Conservation (phyloP, 441 rosid genomes). For the Gossypium aridum region DNA sequence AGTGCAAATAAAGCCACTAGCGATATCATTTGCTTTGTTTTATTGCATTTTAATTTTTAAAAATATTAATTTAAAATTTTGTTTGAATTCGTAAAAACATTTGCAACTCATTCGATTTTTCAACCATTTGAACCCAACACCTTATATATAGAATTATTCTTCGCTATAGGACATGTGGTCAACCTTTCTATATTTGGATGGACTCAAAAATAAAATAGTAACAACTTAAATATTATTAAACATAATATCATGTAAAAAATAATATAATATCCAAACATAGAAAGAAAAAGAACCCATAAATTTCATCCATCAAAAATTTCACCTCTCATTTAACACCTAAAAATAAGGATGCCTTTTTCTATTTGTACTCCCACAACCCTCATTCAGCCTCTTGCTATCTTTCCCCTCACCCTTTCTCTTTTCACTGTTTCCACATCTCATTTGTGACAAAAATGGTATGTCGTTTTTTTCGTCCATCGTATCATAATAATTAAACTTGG, state of each 20-base stretch:
- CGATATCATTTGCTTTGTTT: too few relatives aligned
- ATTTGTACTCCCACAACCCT: slow-evolving; percentile 15
- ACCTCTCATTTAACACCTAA: slow-evolving; percentile 20
- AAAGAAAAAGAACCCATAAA: background rate
- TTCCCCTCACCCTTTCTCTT: background rate
- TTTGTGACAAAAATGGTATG: slow-evolving; percentile 37
- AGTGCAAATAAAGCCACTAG: too few relatives aligned
- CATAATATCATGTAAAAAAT: background rate
- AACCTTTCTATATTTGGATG: background rate
- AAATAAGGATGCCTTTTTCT: slow-evolving; percentile 24
- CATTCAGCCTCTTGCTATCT: slow-evolving; percentile 15
- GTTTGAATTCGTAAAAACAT: background rate
- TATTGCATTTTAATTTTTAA: too few relatives aligned
- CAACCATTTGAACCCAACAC: background rate
- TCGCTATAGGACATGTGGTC: too few relatives aligned
- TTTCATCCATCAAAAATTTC: slow-evolving; percentile 7
- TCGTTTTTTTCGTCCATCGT: background rate
- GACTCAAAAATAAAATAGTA: background rate
- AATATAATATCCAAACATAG: background rate
- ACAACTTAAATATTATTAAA: background rate
- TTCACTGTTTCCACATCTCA: slow-evolving; percentile 1
- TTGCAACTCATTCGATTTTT: background rate
- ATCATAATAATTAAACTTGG: background rate
- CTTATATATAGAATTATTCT: too few relatives aligned
- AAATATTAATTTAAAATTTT: too few relatives aligned